A percentile compares a stretch with the other conserved stretches of the same genome.
These are phyloP conservation scores for Blastomyces parvus DNA, from an alignment of 2,329 filamentous ascomycete genomes.

Conservation along the genomic window DNA sequence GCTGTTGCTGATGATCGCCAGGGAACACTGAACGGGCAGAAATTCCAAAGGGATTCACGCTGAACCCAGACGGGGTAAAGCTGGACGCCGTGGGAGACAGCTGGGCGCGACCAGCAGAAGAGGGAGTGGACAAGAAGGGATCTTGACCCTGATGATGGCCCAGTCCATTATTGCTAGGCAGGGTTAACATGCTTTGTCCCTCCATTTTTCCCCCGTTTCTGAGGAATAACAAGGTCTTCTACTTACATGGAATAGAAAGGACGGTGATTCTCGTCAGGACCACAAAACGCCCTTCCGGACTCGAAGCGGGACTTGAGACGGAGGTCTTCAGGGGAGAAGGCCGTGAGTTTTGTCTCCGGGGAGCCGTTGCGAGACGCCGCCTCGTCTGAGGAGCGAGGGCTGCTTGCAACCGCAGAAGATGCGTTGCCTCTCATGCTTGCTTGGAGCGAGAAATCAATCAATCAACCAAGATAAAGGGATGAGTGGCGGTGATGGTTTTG, in stretches of 20 bases:
- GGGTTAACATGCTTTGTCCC: neutral
- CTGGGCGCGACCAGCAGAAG: slow-evolving; percentile 22
- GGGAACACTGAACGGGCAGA: slow-evolving; percentile 9
- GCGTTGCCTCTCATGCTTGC: slow-evolving; percentile 21
- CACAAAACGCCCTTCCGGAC: slow-evolving; percentile 13
- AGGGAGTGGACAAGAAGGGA: slow-evolving; percentile 23
- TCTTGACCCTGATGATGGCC: slow-evolving; percentile 20
- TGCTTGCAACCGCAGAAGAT: slow-evolving; percentile 26
- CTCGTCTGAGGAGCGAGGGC: slow-evolving; percentile 36
- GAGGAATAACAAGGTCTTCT: neutral
- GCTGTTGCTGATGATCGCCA: slow-evolving; percentile 8
- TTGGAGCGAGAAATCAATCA: neutral
- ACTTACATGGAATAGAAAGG: slow-evolving; percentile 21
- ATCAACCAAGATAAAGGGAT: neutral
- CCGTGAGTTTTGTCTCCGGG: slow-evolving; percentile 54
- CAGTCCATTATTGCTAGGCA: neutral
- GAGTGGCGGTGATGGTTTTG: neutral
- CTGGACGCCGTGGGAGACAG: slow-evolving; percentile 55
- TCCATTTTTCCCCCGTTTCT: too few species aligned
- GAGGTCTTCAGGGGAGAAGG: slow-evolving; percentile 53
- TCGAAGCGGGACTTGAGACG: slow-evolving; percentile 32
- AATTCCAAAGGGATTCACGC: slow-evolving; percentile 1
- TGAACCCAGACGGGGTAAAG: slow-evolving; percentile 46
- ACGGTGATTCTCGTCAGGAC: slow-evolving; percentile 13
- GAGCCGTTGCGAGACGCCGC: slow-evolving; percentile 53